A percentile compares a stretch with the other conserved stretches of the same genome.
Evolutionary conservation across 805 yeast genomes (phyloP).

Genomic region (Clavispora fructus): DNA sequence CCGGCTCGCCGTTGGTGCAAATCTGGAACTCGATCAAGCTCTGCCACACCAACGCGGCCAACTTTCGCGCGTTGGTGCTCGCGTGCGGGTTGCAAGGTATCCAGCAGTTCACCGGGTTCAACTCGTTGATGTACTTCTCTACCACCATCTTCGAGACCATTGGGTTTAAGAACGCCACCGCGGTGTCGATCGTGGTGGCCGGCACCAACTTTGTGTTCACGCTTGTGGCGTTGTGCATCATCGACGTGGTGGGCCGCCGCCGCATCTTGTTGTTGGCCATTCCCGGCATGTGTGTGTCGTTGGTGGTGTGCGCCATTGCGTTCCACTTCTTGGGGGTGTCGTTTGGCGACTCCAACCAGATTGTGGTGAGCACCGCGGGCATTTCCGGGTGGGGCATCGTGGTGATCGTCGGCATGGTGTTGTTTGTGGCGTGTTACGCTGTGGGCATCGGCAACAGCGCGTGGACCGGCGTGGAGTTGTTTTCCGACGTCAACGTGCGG

Average conservation of each 20-base stretch:
- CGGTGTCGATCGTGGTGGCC: slow-evolving; percentile 88
- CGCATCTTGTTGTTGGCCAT: slow-evolving; percentile 70
- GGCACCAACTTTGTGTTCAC: slow-evolving; percentile 94
- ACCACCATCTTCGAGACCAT: slow-evolving; percentile 88
- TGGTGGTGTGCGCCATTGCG: slow-evolving; percentile 80
- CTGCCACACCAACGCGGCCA: slow-evolving; percentile 66
- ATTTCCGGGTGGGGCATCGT: slow-evolving; percentile 84
- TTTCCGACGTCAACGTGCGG: slow-evolving; percentile 84
- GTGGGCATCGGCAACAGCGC: slow-evolving; percentile 96
- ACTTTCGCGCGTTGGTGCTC: slow-evolving; percentile 81
- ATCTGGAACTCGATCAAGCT: slow-evolving; percentile 58
- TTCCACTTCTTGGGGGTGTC: slow-evolving; percentile 77
- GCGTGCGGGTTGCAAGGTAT: slow-evolving; percentile 94
- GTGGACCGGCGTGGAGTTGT: slow-evolving; percentile 95
- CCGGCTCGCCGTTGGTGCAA: slow-evolving; percentile 42
- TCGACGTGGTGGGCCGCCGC: slow-evolving; percentile 87
- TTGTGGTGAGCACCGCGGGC: slow-evolving; percentile 33
- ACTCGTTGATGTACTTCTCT: slow-evolving; percentile 92
- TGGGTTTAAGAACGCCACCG: slow-evolving; percentile 87
- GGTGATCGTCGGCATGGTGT: slow-evolving; percentile 78
- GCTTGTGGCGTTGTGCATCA: slow-evolving; percentile 74
- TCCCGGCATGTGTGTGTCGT: slow-evolving; percentile 77
- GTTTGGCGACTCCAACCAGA: slow-evolving; percentile 45
- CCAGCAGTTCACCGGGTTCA: slow-evolving; percentile 96
- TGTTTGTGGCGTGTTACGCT: slow-evolving; percentile 86